Conservation (phyloP, 2,329 filamentous ascomycete species). For the Lachnellula suecica region DNA sequence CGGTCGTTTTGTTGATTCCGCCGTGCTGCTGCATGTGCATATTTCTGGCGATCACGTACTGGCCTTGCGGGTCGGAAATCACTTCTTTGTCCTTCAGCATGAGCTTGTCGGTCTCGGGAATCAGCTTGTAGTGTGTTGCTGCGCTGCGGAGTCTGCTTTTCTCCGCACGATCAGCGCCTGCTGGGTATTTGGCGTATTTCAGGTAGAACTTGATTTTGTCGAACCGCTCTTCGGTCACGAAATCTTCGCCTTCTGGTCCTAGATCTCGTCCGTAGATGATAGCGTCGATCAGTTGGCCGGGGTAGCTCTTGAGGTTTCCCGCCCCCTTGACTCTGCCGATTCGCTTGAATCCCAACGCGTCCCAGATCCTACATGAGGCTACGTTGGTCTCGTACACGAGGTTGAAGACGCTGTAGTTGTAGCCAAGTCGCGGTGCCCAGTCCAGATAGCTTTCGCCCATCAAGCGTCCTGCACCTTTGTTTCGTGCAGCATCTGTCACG, state of each 20-base stretch:
- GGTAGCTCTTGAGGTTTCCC: slow-evolving; percentile 51
- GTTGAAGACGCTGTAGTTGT: slow-evolving; percentile 74
- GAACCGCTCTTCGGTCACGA: slow-evolving; percentile 92
- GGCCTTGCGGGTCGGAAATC: slow-evolving; percentile 81
- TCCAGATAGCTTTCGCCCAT: slow-evolving; percentile 58
- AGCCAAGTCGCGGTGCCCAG: slow-evolving; percentile 59
- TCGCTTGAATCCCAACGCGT: slow-evolving; percentile 71
- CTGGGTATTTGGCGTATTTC: slow-evolving; percentile 90
- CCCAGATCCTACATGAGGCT: slow-evolving; percentile 71
- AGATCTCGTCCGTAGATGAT: slow-evolving; percentile 62
- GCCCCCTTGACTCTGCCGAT: slow-evolving; percentile 64
- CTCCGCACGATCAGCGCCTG: slow-evolving; percentile 89
- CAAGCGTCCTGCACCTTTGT: slow-evolving; percentile 53
- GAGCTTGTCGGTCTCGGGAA: slow-evolving; percentile 66
- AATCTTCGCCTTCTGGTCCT: slow-evolving; percentile 67
- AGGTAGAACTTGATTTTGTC: slow-evolving; percentile 98
- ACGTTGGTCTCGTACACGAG: slow-evolving; percentile 75
- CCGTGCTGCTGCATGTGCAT: slow-evolving; percentile 78
- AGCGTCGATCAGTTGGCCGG: slow-evolving; percentile 53
- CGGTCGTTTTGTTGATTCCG: slow-evolving; percentile 98
- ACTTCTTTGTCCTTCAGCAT: slow-evolving; percentile 99
- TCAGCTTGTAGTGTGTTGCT: slow-evolving; percentile 90
- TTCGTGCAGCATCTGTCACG: slow-evolving; percentile 53
- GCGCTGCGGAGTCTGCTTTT: slow-evolving; percentile 93
- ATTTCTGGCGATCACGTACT: slow-evolving; percentile 83